These are phyloP conservation scores for Crepidotus sp. DNA, from an alignment of 1,284 basidiomycete species.

Conservation along the genomic window DNA sequence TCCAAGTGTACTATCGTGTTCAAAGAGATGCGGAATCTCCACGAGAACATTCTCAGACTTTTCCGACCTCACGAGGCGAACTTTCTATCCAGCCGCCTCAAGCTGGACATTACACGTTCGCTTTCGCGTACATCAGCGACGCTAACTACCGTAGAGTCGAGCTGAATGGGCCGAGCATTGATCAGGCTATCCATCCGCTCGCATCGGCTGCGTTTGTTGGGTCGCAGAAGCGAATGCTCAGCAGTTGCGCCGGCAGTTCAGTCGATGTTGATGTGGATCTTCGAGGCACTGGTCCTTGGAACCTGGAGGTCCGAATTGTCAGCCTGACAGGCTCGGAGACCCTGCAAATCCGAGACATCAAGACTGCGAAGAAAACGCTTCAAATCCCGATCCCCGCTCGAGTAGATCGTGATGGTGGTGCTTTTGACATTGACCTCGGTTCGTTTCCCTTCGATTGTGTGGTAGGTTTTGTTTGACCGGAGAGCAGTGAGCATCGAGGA, in stretches of 20 bases:
- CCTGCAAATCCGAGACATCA: slow-evolving; percentile 49
- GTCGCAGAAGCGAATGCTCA: slow-evolving; percentile 46
- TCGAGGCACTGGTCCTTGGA: slow-evolving; percentile 87
- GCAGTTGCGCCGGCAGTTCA: slow-evolving; percentile 65
- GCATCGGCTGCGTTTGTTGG: slow-evolving; percentile 69
- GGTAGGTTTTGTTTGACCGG: background rate
- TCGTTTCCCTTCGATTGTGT: slow-evolving; percentile 19
- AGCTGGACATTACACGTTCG: slow-evolving; percentile 86
- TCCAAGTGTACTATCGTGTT: slow-evolving; percentile 72
- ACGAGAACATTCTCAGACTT: slow-evolving; percentile 49
- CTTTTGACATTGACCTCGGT: slow-evolving; percentile 77
- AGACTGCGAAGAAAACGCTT: slow-evolving; percentile 46
- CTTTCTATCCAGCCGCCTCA: slow-evolving; percentile 81
- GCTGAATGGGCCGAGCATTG: slow-evolving; percentile 64
- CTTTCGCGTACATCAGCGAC: slow-evolving; percentile 76
- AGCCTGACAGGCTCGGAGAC: slow-evolving; percentile 57
- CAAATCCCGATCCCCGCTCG: slow-evolving; percentile 60
- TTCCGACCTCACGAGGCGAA: slow-evolving; percentile 71
- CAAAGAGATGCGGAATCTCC: slow-evolving; percentile 62
- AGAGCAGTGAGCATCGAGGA: slow-evolving; percentile 75
- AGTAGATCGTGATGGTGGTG: slow-evolving; percentile 64
- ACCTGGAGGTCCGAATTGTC: slow-evolving; percentile 70
- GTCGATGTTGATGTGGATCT: slow-evolving; percentile 75
- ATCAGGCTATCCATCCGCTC: slow-evolving; percentile 82
- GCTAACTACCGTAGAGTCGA: slow-evolving; percentile 73